Evolutionary conservation across 768 basidiomycete species (phyloP).

Genomic region (Tulasnella sp.): DNA sequence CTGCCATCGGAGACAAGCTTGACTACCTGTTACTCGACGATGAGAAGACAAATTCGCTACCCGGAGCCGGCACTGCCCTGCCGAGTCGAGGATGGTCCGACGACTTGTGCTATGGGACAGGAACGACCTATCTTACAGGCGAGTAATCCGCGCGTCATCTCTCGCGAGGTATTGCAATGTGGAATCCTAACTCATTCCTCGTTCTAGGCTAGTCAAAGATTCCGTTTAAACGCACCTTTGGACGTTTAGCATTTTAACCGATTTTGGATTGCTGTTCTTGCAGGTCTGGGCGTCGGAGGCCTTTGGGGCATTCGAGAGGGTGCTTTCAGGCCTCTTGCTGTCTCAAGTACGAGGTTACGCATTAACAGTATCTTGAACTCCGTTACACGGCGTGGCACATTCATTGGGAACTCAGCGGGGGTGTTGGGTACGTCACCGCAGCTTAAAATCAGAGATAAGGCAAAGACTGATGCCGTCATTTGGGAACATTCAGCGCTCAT

Average conservation of each 20-base stretch:
- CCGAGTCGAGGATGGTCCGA: conserved; percentile 98
- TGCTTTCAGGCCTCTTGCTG: conserved; percentile 72
- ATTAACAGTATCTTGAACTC: conserved; percentile 96
- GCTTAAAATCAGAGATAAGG: neutral
- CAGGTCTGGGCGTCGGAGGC: conserved; percentile 92
- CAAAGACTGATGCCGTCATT: neutral
- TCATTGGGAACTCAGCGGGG: conserved; percentile 97
- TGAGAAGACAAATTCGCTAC: conserved; percentile 84
- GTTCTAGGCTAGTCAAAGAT: conserved; percentile 24
- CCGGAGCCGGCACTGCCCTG: conserved; percentile 82
- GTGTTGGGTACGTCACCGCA: conserved; percentile 69
- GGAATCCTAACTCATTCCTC: conserved; percentile 30
- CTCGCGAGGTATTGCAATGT: conserved; percentile 28
- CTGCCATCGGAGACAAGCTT: conserved; percentile 82
- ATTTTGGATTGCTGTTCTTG: conserved; percentile 22
- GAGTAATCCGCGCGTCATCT: conserved; percentile 39
- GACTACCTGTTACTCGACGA: conserved; percentile 95
- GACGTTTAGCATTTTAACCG: neutral
- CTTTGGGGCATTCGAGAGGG: conserved; percentile 95
- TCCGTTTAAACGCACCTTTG: too few species aligned
- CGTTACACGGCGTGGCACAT: conserved; percentile 91
- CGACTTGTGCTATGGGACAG: conserved; percentile 98
- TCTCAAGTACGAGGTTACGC: conserved; percentile 76
- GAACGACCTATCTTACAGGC: conserved; percentile 98
- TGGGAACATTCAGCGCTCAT: conserved; percentile 55